Base-by-base conservation (phyloP, 73 alveolate genomes). In the Paramecium sexaurelia region DNA sequence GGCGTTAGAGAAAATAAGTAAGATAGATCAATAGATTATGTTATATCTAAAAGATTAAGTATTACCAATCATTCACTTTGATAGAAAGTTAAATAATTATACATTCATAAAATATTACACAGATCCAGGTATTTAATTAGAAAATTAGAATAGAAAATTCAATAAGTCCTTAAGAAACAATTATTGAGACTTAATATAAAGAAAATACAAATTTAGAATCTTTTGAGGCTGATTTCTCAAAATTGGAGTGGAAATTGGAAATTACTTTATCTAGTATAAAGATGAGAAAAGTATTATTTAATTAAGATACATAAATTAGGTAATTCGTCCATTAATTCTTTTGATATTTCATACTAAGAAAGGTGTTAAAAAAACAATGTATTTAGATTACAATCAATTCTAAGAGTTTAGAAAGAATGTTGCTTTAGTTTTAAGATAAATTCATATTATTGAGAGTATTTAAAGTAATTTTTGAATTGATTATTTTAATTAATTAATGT, bases 341-440 rank as follows among this genome's bases (percentile, higher is more conserved):
- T 43, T 78, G 24, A 78, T 78, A 36, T 78, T 78, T n/a, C 90
- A 78, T 78, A 78, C 90, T 17, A 78, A 78, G 13, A 39, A 37
- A 22, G 90, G 90, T 17, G 68, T 43, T 3, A 78, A 78, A 32
- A 78, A 78, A 35, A 41, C 90, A 8, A 78, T 78, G 90, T 78
- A 78, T 19, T 78, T 78, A 22, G 90, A 78, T 45, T 29, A 29
- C 40, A 43, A 43, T 40, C 29, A 78, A 43, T 78, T 78, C 41
- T 78, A 39, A 41, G 90, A 78, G 29, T 78, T 78, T 9, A 78
- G 90, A 43, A 78, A 78, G 55, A 78, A 78, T 43, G 90, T 78
- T n/a, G 90, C 90, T 5, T 24, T 78, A 19, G 43, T 19, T 17
- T 33, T 78, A 41, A 37, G 73, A 45, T 17, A 78, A 78, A 22